Evolutionary conservation across 371 early-diverging fungal species (phyloP), one percentile per base, ranked within the genome.

Genomic region (Batrachochytrium dendrobatidis): DNA sequence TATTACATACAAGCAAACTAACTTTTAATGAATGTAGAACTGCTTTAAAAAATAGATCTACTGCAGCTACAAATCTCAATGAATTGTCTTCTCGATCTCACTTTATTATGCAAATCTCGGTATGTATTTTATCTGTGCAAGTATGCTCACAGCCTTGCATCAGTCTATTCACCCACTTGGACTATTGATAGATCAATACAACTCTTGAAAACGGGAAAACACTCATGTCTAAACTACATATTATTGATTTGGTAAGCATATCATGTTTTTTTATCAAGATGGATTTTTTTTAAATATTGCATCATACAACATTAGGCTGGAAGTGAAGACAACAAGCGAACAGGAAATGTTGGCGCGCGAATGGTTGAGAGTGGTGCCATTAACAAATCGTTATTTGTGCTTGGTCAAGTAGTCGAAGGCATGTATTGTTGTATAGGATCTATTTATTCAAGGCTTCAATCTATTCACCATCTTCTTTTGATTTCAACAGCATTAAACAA

Each of bases 21-120:
- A n/a, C n/a, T 20, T 49, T 17, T 49, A n/a, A 39, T 39, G 43
- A 39, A 17, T n/a, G 17, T 39, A 54, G 53, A 48, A 49, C 26
- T 8, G 63, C 63, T 3, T 33, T 63, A 25, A 46, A 58, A 26
- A 45, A 55, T 58, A 77, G 99, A 56, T 91, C 91, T 45, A 94
- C 95, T 0, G 91, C 89, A 34, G 75, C 86, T 17, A 97, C 96
- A 22, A 86, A 91, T 31, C 90, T 97, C 93, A 98, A 98, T 74
- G 86, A 82, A 53, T 75, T 83, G 49, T 92, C 93, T 1, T 92
- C 92, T 20, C 79, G 99, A 66, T 93, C 94, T 28, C 99, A 98
- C 71, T 63, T 64, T 30, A 61, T 68, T 30, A 35, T 68, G 26
- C 68, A 68, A 34, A 32, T 68, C 4, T 34, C 54, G n/a, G 59